phyloP scores from a whole-genome alignment of 345 rosid genomes.

The Pelargonium nanum region DNA sequence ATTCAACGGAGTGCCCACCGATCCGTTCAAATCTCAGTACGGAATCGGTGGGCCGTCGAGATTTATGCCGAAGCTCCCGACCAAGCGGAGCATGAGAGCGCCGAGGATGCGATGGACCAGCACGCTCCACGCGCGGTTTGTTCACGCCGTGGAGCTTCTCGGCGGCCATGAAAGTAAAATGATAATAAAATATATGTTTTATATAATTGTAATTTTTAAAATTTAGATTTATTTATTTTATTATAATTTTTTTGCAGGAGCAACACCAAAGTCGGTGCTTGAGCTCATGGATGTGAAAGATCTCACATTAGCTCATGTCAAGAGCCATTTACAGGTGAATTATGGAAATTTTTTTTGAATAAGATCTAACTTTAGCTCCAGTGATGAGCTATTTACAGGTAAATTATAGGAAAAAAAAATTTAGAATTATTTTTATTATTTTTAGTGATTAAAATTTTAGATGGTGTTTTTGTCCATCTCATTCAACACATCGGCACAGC shows the following conservation, averaged over 20 bases:
- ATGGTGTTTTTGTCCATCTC: too few relatives aligned
- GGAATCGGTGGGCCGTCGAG: conserved; percentile 41
- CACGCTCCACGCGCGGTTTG: conserved; percentile 74
- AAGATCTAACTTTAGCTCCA: too few relatives aligned
- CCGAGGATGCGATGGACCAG: conserved; percentile 93
- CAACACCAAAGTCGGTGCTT: conserved; percentile 84
- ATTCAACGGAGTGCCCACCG: conserved; percentile 20
- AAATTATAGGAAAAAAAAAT: not conserved
- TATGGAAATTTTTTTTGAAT: too few relatives aligned
- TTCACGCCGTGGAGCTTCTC: conserved; percentile 82
- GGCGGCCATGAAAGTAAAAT: conserved; percentile 86
- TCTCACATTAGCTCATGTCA: conserved; percentile 83
- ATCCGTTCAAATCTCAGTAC: conserved; percentile 21
- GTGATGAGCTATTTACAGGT: too few relatives aligned
- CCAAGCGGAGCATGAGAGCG: conserved; percentile 78
- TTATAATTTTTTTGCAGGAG: conserved; percentile 36
- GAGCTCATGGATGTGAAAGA: conserved; percentile 89
- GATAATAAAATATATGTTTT: not conserved
- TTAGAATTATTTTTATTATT: too few relatives aligned
- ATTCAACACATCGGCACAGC: too few relatives aligned
- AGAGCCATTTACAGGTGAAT: conserved; percentile 84
- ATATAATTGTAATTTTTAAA: not conserved
- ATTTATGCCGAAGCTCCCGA: conserved; percentile 54
- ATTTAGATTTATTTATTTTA: not conserved
- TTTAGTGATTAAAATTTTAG: too few relatives aligned